These are phyloP conservation scores for Plasmodium gonderi DNA, from an alignment of 169 alveolate species.

Conservation along the genomic window DNA sequence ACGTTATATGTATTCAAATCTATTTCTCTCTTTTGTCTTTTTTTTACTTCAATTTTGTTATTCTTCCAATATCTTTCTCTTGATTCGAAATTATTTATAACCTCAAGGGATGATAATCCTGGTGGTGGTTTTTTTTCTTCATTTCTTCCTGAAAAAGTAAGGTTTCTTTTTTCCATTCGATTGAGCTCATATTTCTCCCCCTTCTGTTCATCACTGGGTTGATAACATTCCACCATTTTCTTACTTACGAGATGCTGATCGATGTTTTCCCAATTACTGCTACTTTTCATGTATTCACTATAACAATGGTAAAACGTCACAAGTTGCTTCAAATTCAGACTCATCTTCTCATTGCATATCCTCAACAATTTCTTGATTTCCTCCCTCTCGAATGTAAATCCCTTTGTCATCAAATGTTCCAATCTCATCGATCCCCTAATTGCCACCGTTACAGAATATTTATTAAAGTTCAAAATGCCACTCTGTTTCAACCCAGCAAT, in stretches of 20 bases:
- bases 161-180: background rate
- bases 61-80: background rate
- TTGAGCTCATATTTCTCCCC: background rate
- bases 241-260: too few species aligned
- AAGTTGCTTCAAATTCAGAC: conserved; percentile 42
- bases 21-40: background rate
- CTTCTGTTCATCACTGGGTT: background rate
- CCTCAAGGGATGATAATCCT: too few species aligned
- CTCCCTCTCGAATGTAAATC: background rate
- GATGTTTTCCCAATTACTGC: too few species aligned
- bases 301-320: conserved; percentile 33
- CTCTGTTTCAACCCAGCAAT: conserved; percentile 83
- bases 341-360: conserved; percentile 52
- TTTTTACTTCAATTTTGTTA: background rate
- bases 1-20: conserved; percentile 16
- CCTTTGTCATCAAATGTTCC: conserved; percentile 34
- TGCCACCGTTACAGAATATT: conserved; percentile 77
- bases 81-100: too few species aligned
- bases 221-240: too few species aligned
- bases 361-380: background rate
- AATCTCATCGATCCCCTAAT: conserved; percentile 77
- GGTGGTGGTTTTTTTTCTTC: background rate
- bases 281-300: too few species aligned
- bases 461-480: conserved; percentile 76
- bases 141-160: background rate